phyloP scores from a whole-genome alignment of 2,329 filamentous ascomycete genomes.

The Calonectria crousiana region DNA sequence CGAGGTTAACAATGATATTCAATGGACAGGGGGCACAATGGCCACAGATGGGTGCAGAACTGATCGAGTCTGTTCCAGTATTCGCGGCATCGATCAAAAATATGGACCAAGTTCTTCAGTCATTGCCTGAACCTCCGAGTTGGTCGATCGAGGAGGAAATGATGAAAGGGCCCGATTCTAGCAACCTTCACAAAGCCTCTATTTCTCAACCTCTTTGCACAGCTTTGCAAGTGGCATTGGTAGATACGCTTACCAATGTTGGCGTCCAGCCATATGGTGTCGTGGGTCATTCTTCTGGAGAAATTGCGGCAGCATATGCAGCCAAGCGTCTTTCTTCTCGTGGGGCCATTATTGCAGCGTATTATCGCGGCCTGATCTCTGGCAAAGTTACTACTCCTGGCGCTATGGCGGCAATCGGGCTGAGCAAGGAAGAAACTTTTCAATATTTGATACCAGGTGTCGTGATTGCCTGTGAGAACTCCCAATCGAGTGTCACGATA shows the following conservation, averaged over 20 bases:
- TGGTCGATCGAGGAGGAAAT: conserved; percentile 41
- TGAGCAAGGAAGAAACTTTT: conserved; percentile 45
- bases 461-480: conserved; percentile 52
- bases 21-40: conserved; percentile 53
- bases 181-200: conserved; percentile 46
- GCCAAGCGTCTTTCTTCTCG: conserved; percentile 49
- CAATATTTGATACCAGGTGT: conserved; percentile 41
- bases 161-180: conserved; percentile 5
- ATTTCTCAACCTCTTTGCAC: conserved; percentile 56
- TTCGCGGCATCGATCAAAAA: conserved; percentile 22
- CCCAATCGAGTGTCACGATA: conserved; percentile 49
- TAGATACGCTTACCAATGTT: conserved; percentile 51
- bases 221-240: conserved; percentile 57
- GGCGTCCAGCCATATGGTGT: conserved; percentile 50
- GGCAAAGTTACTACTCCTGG: neutral
- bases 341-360: conserved; percentile 54
- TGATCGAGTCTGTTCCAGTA: conserved; percentile 22
- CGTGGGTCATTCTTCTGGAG: conserved; percentile 58
- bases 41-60: conserved; percentile 44
- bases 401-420: conserved; percentile 54
- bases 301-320: conserved; percentile 60
- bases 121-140: neutral
- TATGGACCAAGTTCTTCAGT: conserved; percentile 23
- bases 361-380: conserved; percentile 51
- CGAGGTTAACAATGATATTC: conserved; percentile 43